A percentile compares a stretch with the other conserved stretches of the same genome.
Conservation (phyloP, 2,329 filamentous ascomycete genomes). For the Dactylellina parvicollis region DNA sequence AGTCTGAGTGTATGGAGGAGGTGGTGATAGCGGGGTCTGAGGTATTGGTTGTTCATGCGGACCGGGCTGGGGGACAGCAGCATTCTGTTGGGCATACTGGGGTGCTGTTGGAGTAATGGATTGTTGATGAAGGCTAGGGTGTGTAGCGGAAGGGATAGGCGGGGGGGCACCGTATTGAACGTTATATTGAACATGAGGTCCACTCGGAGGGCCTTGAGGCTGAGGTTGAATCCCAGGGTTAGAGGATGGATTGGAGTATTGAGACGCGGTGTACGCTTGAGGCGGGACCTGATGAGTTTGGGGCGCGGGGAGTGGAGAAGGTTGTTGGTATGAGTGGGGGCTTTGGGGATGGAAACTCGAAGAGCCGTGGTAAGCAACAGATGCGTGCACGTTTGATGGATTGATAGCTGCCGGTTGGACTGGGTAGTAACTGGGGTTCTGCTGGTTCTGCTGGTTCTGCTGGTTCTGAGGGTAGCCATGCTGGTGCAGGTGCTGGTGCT, state of each 20-base stretch:
- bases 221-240: background rate
- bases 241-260: background rate
- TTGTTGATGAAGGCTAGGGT: constrained; percentile 6
- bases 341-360: background rate
- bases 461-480: background rate
- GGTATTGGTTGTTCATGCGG: background rate
- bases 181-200: background rate
- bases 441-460: background rate
- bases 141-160: constrained; percentile 13
- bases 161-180: constrained; percentile 6
- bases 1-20: constrained; percentile 26
- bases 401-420: background rate
- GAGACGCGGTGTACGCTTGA: background rate
- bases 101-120: background rate
- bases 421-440: background rate
- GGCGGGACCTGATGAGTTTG: background rate
- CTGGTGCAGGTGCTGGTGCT: background rate
- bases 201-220: background rate
- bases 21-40: constrained; percentile 18
- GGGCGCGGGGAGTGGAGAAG: background rate
- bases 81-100: constrained; percentile 7
- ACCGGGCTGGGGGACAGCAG: background rate
- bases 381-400: background rate
- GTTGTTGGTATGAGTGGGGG: background rate
- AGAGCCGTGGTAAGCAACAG: background rate